Conservation (phyloP, 495 filamentous ascomycete genomes). For the Aspergillus homomorphus region DNA sequence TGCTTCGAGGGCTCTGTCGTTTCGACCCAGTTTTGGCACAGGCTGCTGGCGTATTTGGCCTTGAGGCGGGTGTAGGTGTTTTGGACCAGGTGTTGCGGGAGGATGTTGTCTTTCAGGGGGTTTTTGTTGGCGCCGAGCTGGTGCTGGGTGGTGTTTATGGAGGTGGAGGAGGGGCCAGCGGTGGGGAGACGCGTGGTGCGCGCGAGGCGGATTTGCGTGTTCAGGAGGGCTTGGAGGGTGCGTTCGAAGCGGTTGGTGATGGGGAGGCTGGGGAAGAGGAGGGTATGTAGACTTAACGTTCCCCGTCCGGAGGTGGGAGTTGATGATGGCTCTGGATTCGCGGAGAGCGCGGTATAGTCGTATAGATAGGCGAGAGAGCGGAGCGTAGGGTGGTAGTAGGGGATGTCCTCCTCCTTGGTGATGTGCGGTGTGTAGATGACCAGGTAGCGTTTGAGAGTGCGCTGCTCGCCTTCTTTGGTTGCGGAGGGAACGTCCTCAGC, state of each 20-base stretch:
- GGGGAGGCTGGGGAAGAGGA: conserved; percentile 26
- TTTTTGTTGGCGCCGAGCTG: conserved; percentile 40
- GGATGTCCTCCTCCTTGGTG: conserved; percentile 56
- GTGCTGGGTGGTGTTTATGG: conserved; percentile 34
- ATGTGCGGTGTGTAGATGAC: conserved; percentile 81
- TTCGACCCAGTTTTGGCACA: conserved; percentile 76
- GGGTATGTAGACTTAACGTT: conserved; percentile 31
- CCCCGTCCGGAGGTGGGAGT: conserved; percentile 19
- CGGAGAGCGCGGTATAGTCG: conserved; percentile 37
- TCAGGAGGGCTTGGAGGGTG: conserved; percentile 67
- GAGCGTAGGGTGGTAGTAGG: conserved; percentile 83
- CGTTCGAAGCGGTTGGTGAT: conserved; percentile 57
- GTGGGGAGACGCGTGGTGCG: conserved; percentile 45
- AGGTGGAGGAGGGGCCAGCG: neutral
- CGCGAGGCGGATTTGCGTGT: conserved; percentile 74
- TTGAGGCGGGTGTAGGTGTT: conserved; percentile 82
- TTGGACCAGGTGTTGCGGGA: conserved; percentile 71
- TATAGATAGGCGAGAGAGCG: conserved; percentile 71
- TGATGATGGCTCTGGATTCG: neutral
- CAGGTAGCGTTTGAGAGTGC: conserved; percentile 39
- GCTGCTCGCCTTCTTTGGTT: neutral
- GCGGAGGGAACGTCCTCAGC: conserved; percentile 13
- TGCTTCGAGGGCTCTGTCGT: conserved; percentile 85
- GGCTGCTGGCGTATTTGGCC: conserved; percentile 60
- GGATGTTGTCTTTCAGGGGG: conserved; percentile 63